Evolutionary conservation across 495 filamentous ascomycete species (phyloP).

Genomic region (Tuber borchii): DNA sequence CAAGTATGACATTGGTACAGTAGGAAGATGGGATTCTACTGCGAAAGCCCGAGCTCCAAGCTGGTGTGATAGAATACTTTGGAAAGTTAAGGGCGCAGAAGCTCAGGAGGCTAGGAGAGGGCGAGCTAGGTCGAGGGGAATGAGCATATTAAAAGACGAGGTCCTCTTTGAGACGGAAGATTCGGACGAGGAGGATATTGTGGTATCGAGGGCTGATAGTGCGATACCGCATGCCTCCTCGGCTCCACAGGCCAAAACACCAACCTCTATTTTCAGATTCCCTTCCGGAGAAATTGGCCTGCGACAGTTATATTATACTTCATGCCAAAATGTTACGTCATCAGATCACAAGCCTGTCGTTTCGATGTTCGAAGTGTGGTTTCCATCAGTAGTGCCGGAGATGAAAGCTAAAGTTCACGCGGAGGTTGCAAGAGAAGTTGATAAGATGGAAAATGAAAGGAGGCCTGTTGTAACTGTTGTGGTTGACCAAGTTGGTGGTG

Average conservation of each 20-base stretch:
- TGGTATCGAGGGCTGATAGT: conserved; percentile 37
- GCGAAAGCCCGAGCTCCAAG: conserved; percentile 88
- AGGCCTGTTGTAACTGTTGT: conserved; percentile 79
- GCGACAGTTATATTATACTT: conserved; percentile 55
- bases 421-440: conserved; percentile 80
- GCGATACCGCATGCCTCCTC: conserved; percentile 18
- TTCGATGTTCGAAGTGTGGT: conserved; percentile 71
- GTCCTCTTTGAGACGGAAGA: conserved; percentile 65
- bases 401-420: conserved; percentile 75
- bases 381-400: conserved; percentile 75
- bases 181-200: conserved; percentile 40
- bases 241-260: conserved; percentile 20
- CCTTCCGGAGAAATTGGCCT: conserved; percentile 34
- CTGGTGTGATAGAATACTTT: conserved; percentile 98
- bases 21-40: conserved; percentile 86
- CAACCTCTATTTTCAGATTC: conserved; percentile 28
- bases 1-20: conserved; percentile 92
- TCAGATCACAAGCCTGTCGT: conserved; percentile 93
- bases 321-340: conserved; percentile 79
- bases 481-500: conserved; percentile 53
- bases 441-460: conserved; percentile 87
- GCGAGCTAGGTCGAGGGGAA: conserved; percentile 75
- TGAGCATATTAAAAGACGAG: conserved; percentile 69
- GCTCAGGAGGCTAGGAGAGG: conserved; percentile 55
- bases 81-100: conserved; percentile 62